A percentile compares a stretch with the other conserved stretches of the same genome.
Conservation (phyloP, 2,329 filamentous ascomycete species). For the Didymosphaeria variabile region DNA sequence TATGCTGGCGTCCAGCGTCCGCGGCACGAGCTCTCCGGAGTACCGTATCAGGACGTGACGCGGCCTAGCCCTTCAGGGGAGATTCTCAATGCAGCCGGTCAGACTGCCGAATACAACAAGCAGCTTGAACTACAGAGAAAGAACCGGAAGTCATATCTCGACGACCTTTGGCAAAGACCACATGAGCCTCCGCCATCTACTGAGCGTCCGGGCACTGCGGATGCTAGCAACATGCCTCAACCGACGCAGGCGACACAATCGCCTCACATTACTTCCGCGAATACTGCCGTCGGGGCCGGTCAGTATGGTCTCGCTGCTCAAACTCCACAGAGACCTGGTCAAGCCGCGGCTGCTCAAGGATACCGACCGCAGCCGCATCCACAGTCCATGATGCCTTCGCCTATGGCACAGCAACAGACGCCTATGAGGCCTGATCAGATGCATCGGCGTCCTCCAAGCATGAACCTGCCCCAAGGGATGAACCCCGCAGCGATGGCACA, state of each 20-base stretch:
- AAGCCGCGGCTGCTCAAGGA: slow-evolving; percentile 69
- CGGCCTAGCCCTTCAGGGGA: slow-evolving; percentile 79
- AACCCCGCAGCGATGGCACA: slow-evolving; percentile 46
- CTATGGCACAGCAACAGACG: slow-evolving; percentile 74
- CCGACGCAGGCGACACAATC: slow-evolving; percentile 58
- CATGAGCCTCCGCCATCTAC: slow-evolving; percentile 77
- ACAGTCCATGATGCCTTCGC: slow-evolving; percentile 77
- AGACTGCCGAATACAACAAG: slow-evolving; percentile 91
- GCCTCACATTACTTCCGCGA: slow-evolving; percentile 66
- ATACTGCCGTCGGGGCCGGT: slow-evolving; percentile 62
- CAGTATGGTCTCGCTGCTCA: slow-evolving; percentile 68
- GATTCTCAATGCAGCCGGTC: slow-evolving; percentile 84
- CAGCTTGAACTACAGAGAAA: slow-evolving; percentile 80
- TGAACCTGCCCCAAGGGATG: slow-evolving; percentile 50
- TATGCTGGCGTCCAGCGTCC: slow-evolving; percentile 85
- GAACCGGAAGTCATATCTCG: slow-evolving; percentile 80
- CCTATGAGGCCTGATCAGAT: slow-evolving; percentile 68
- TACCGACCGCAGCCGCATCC: slow-evolving; percentile 78
- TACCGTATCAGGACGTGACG: slow-evolving; percentile 83
- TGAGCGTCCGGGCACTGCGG: slow-evolving; percentile 50
- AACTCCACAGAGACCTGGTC: slow-evolving; percentile 65
- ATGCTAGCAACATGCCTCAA: slow-evolving; percentile 50
- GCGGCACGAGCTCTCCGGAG: slow-evolving; percentile 87
- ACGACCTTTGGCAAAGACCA: slow-evolving; percentile 81
- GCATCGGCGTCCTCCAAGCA: slow-evolving; percentile 71